phyloP scores from a whole-genome alignment of 208 protist species.

The Crithidia brevicula region DNA sequence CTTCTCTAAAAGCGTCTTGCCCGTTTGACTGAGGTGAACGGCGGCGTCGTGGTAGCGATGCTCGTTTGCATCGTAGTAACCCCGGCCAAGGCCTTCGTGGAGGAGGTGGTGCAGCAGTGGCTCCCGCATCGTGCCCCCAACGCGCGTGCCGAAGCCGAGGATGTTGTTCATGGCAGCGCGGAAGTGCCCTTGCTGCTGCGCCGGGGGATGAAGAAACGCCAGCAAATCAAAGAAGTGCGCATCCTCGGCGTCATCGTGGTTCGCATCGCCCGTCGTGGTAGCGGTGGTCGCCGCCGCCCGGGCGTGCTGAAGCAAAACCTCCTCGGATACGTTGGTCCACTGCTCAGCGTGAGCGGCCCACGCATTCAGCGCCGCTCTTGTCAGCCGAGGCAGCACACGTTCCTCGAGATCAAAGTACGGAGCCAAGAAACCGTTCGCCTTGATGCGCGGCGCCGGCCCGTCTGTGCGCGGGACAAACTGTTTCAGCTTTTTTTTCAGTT shows the following conservation, averaged over 20 bases:
- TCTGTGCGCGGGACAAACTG: not conserved
- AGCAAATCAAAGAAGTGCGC: slow-evolving; percentile 25
- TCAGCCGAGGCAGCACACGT: slow-evolving; percentile 23
- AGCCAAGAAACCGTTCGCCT: slow-evolving; percentile 5
- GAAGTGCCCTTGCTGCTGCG: slow-evolving; percentile 32
- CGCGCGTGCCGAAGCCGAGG: slow-evolving; percentile 49
- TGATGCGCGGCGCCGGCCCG: slow-evolving; percentile 2
- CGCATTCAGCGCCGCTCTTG: slow-evolving; percentile 2
- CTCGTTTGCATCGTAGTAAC: slow-evolving; percentile 8
- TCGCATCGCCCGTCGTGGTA: not conserved
- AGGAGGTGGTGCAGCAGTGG: slow-evolving; percentile 37
- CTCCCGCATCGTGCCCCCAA: slow-evolving; percentile 44
- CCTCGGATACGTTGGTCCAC: slow-evolving; percentile 3
- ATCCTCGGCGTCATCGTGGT: not conserved
- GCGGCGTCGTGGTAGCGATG: slow-evolving; percentile 2
- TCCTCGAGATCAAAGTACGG: slow-evolving; percentile 28
- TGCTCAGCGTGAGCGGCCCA: not conserved
- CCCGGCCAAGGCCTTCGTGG: slow-evolving; percentile 31
- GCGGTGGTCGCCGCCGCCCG: not conserved
- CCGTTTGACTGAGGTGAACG: slow-evolving; percentile 23
- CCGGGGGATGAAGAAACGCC: slow-evolving; percentile 47
- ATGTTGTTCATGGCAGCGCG: slow-evolving; percentile 41
- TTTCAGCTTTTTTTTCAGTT: not conserved
- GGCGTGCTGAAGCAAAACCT: slow-evolving; percentile 14
- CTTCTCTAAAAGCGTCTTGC: slow-evolving; percentile 18